Evolutionary conservation across 768 basidiomycete species (phyloP), one percentile per base, ranked within the genome.

Genomic region (Dentipellis fragilis): DNA sequence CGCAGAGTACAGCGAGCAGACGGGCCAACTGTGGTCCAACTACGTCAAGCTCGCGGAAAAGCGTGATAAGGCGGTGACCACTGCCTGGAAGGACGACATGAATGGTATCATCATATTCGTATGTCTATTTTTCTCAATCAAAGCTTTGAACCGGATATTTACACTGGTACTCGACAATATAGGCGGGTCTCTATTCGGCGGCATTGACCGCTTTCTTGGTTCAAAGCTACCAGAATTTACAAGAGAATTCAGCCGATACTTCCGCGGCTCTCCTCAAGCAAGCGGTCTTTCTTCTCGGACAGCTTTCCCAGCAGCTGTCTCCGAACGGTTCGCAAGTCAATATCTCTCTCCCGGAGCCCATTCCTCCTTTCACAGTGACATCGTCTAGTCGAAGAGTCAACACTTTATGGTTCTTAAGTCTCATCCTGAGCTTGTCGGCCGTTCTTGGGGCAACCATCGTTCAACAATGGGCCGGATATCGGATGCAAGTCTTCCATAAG

Each of bases 381-480:
- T 53, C 56, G 3, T 68, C 70, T 10, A 59, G 71, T 1, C 57
- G 73, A 34, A 72, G 71, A 59, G 59, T 68, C 37, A 79, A 79
- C 54, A 61, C 59, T 0, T 62, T 76, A 3, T 79, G 74, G 74
- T 76, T 79, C 59, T 34, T 60, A 19, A 65, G 65, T 50, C 57
- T 69, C 2, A 49, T 61, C 4, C 63, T 75, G 40, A 77, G 75
- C 57, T 65, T 80, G 6, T 66, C 67, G 4, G 71, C 73, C 48
- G 75, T 72, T 54, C 66, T 79, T 17, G 57, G 65, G 8, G 75
- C 76, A 11, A 78, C 75, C 6, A 60, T 80, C 7, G 72, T 76
- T 22, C 73, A 80, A 59, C 75, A 77, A 55, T 80, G 79, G 79
- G 66, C 73, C 1, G 68, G 72, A 12, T 67, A 71, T 29, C 75